phyloP scores from a whole-genome alignment of 306 rosid genomes.

The Rosa lucieae region DNA sequence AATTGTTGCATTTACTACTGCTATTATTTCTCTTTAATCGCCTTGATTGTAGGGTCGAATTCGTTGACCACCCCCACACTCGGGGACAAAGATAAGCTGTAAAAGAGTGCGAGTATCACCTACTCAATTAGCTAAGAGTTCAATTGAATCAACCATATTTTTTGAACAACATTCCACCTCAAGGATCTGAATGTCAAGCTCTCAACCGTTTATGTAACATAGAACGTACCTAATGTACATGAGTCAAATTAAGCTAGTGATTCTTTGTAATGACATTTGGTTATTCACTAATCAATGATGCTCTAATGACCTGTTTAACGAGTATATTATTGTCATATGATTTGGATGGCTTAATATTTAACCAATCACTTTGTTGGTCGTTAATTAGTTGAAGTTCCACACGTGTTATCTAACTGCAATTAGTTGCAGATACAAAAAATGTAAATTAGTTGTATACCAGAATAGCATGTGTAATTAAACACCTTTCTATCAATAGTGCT shows the following conservation, averaged over 20 bases:
- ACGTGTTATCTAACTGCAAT: neutral
- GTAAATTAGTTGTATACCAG: neutral
- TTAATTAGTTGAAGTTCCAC: neutral
- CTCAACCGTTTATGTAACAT: no score
- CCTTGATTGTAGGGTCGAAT: no score
- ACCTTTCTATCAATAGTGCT: neutral
- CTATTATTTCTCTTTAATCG: no score
- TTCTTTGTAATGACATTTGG: neutral
- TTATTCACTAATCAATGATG: neutral
- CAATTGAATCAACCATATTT: neutral
- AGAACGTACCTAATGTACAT: neutral
- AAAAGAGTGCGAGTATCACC: neutral
- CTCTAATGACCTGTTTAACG: neutral
- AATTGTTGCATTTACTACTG: no score
- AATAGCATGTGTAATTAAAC: no score
- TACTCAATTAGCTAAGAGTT: neutral
- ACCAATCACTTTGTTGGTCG: neutral
- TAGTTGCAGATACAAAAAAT: neutral
- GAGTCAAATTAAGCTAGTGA: neutral
- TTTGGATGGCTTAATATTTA: neutral
- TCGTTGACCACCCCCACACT: no score
- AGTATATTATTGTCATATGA: neutral
- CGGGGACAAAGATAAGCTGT: no score
- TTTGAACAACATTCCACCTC: neutral
- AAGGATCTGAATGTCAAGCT: neutral